Base-by-base conservation (phyloP, 805 yeast genomes). In the Pichia deserticola region DNA sequence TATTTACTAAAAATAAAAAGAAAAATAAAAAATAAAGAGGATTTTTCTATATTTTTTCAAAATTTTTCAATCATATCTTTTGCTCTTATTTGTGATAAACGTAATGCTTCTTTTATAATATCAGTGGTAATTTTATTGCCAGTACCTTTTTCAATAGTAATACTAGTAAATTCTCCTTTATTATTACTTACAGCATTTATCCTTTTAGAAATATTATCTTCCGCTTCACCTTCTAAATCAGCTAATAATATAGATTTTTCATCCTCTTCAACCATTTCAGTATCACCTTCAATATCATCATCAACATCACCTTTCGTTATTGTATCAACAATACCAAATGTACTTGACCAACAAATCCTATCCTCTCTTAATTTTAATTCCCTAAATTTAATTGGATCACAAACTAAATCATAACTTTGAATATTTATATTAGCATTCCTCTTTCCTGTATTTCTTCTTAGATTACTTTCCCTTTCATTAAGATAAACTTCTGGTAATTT, bases 201-300 rank as follows among this genome's bases (percentile, higher is more conserved):
- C 20, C 79, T 74, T 40, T 86, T 78, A 41, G 66, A 66, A 3
- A 83, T 73, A 34, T 81, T 73, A 59, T 88, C 95, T 64, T 89
- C 97, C 5, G 89, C 84, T 52, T 85, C 92, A 12, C 95, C 95
- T 62, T 88, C 95, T 39, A 87, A 59, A 61, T 89, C 97, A 1
- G 86, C 81, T 43, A 89, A 63, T 13, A 87, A 58, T 0, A 80
- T 69, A 1, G 76, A 55, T 28, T 63, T 42, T 15, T 40, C 2
- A 0, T 30, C 28, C 3, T 44, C 51, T 42, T 53, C 64, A 13
- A 58, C 48, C 63, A 68, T 45, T 3, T 56, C 55, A 49, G 47
- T 52, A 30, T 45, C 67, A 33, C 67, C 66, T 15, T 64, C 67
- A 7, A 63, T 60, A 13, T 64, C 65, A 2, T 32, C 39, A 15